Base-by-base conservation (phyloP, 108 stramenopile genomes). In the Schizochytrium sp. region DNA sequence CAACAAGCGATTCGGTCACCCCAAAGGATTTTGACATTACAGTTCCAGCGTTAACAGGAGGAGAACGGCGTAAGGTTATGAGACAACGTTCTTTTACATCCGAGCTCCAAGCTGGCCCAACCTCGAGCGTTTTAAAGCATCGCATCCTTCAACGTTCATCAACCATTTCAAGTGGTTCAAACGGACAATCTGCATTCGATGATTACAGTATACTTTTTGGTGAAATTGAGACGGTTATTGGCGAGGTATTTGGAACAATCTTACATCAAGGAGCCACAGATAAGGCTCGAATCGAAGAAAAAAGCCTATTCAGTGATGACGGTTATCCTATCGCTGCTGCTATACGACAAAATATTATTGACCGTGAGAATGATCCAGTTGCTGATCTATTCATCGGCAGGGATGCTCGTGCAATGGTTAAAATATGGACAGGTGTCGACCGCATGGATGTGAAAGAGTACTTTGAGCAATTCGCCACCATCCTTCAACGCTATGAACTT, bases 171-270 rank as follows among this genome's bases (percentile, higher is more conserved):
- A 40, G 38, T 5, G 50, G 28, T 47, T 55, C 76, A 1, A 40
- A 55, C n/a, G 1, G 19, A 40, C 15, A 47, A 5, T 38, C 28
- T 28, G 28, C 38, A 1, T 10, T 17, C 45, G 76, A 49, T n/a
- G 76, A 49, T 10, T 38, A 55, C 15, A 83, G 50, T n/a, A 53
- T 83, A 10, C 50, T 83, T 13, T 55, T 55, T 55, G 76, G 76
- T 13, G 76, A 83, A 28, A 83, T 83, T 53, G 76, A 83, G 3
- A 40, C 76, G 17, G 76, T 83, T 10, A 13, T 83, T 7, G 76
- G 76, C 47, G 76, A 83, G 47, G 76, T 83, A 5, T 83, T 83
- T 3, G 76, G 76, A 56, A 83, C 76, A 13, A 83, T 83, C 0
- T 40, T 83, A 10, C 47, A 40, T n/a, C 8, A 38, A 8, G 76